Evolutionary conservation across 2,329 filamentous ascomycete species (phyloP).

Genomic region (Beauveria bassiana): DNA sequence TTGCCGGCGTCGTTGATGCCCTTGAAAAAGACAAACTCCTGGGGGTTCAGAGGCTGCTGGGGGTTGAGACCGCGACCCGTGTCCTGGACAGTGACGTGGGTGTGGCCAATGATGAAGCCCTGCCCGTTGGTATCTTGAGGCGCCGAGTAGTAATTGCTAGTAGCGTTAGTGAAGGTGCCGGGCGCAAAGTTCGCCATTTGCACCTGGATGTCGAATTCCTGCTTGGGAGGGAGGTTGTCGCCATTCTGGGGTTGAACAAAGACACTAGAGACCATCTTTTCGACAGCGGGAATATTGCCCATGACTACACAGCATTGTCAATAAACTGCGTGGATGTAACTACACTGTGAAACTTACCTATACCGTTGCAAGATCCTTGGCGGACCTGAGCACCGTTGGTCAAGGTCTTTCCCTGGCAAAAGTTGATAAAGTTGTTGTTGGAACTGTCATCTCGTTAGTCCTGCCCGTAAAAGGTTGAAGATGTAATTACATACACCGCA

Average conservation of each 20-base stretch:
- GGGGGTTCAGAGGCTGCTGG: constrained; percentile 42
- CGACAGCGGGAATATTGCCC: constrained; percentile 49
- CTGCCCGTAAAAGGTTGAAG: background rate
- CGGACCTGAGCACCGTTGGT: constrained; percentile 54
- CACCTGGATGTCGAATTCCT: constrained; percentile 46
- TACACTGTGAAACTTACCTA: constrained; percentile 36
- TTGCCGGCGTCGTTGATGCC: constrained; percentile 57
- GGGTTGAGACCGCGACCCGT: constrained; percentile 45
- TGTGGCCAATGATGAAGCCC: constrained; percentile 50
- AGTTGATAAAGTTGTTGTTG: constrained; percentile 55
- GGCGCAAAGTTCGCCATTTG: constrained; percentile 45
- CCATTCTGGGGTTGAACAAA: constrained; percentile 46
- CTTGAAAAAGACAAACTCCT: constrained; percentile 56
- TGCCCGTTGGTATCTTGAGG: constrained; percentile 43
- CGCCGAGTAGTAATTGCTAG: constrained; percentile 52
- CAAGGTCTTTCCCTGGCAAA: constrained; percentile 44
- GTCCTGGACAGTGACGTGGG: constrained; percentile 51
- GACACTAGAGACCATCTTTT: constrained; percentile 50
- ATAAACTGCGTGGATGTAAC: background rate
- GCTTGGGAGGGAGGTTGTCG: constrained; percentile 37
- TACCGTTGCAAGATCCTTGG: constrained; percentile 56
- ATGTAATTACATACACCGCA: constrained; percentile 34
- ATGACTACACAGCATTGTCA: constrained; percentile 34
- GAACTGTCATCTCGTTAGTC: constrained; percentile 37
- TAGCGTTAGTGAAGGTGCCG: constrained; percentile 55